Conservation (phyloP, 73 alveolate genomes). For the Paramecium biaurelia region DNA sequence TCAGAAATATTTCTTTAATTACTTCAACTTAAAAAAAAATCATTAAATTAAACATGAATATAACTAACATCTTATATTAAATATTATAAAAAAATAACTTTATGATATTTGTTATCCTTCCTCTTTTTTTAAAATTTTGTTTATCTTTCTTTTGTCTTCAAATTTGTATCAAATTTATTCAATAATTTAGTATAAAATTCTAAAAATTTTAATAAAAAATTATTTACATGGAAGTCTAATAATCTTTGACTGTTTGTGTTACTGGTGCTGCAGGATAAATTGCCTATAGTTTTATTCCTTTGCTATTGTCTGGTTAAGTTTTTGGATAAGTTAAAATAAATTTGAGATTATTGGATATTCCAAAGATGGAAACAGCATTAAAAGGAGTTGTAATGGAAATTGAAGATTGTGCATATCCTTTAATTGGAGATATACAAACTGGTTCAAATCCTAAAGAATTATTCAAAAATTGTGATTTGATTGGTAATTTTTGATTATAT, state of each 20-base stretch:
- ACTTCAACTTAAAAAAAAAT: neutral
- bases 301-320: slow-evolving; percentile 73
- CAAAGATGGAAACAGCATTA: slow-evolving; percentile 70
- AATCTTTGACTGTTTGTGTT: slow-evolving; percentile 70
- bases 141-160: neutral
- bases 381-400: slow-evolving; percentile 88
- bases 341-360: slow-evolving; percentile 81
- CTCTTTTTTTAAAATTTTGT: no score
- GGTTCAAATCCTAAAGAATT: slow-evolving; percentile 82
- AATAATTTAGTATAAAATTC: neutral
- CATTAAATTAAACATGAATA: neutral
- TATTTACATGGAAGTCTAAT: neutral
- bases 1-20: neutral
- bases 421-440: slow-evolving; percentile 66
- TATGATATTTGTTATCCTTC: no score
- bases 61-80: no score
- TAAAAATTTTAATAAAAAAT: neutral
- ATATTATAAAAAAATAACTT: no score
- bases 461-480: slow-evolving; percentile 85
- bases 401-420: slow-evolving; percentile 84
- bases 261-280: slow-evolving; percentile 96
- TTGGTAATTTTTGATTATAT: neutral
- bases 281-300: slow-evolving; percentile 82
- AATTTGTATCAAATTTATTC: neutral
- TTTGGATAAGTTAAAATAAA: slow-evolving; percentile 72